A percentile compares a stretch with the other conserved stretches of the same genome.
These are phyloP conservation scores for Antitrichia curtipendula DNA, from an alignment of 225 moss, liverwort and hornwort species.

Conservation along the genomic window DNA sequence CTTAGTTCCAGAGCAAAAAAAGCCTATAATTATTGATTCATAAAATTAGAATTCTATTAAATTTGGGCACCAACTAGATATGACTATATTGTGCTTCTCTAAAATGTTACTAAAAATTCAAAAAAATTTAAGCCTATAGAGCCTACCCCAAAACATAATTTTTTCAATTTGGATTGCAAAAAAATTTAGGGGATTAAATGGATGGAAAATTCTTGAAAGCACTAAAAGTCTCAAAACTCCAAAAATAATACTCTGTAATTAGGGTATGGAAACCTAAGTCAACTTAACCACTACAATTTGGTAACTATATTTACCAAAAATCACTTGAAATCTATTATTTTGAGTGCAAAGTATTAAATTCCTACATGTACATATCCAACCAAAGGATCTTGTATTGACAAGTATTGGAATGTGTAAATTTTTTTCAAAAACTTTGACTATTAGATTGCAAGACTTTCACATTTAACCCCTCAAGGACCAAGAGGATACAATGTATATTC, in stretches of 20 bases:
- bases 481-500: no score
- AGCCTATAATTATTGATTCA: no score
- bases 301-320: background rate
- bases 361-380: background rate
- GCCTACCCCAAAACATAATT: no score
- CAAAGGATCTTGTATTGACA: background rate
- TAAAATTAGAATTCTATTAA: no score
- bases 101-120: no score
- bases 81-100: no score
- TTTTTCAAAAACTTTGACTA: background rate
- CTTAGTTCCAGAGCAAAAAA: no score
- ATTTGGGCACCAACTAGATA: no score
- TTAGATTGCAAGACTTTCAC: background rate
- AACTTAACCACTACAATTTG: rapidly evolving
- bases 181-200: background rate
- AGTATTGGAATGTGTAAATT: background rate
- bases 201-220: background rate
- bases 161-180: rapidly evolving
- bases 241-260: background rate
- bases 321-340: background rate
- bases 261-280: rapidly evolving
- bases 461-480: no score
- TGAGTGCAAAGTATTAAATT: background rate
- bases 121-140: no score
- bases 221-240: background rate